A percentile compares a stretch with the other conserved stretches of the same genome.
phyloP scores from a whole-genome alignment of 2,329 filamentous ascomycete species.

The Dactylellina drechsleri region DNA sequence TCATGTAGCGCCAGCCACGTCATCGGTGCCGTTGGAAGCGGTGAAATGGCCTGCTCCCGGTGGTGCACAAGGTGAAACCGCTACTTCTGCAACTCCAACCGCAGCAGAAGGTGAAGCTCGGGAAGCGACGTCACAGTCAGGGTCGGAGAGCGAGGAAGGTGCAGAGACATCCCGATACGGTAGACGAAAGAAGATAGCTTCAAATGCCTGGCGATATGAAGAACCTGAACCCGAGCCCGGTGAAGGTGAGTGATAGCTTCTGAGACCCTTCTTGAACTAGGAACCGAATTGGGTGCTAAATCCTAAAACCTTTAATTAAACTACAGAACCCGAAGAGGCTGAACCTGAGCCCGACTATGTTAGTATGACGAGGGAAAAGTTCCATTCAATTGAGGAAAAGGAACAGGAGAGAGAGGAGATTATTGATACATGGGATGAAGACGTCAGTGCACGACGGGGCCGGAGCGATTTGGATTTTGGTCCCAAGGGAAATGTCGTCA shows the following conservation, averaged over 20 bases:
- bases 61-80: slow-evolving; percentile 40
- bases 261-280: slow-evolving; percentile 16
- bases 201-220: slow-evolving; percentile 71
- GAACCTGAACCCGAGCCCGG: slow-evolving; percentile 71
- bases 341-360: slow-evolving; percentile 58
- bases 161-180: slow-evolving; percentile 53
- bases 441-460: slow-evolving; percentile 43
- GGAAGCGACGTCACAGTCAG: slow-evolving; percentile 52
- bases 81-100: slow-evolving; percentile 51
- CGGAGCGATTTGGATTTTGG: slow-evolving; percentile 44
- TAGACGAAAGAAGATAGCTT: slow-evolving; percentile 56
- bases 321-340: slow-evolving; percentile 46
- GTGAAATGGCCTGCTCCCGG: slow-evolving; percentile 41
- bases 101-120: slow-evolving; percentile 42
- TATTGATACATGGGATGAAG: slow-evolving; percentile 43
- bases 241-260: slow-evolving; percentile 62
- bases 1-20: slow-evolving; percentile 41
- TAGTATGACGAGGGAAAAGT: slow-evolving; percentile 55
- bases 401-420: slow-evolving; percentile 50
- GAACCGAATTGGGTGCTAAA: slow-evolving; percentile 22
- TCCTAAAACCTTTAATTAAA: slow-evolving; percentile 35
- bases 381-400: slow-evolving; percentile 52
- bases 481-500: slow-evolving; percentile 56
- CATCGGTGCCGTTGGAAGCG: slow-evolving; percentile 52
- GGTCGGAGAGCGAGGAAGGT: slow-evolving; percentile 37